Evolutionary conservation across 345 rosid genomes (phyloP).

Genomic region (Kandelia obovata): DNA sequence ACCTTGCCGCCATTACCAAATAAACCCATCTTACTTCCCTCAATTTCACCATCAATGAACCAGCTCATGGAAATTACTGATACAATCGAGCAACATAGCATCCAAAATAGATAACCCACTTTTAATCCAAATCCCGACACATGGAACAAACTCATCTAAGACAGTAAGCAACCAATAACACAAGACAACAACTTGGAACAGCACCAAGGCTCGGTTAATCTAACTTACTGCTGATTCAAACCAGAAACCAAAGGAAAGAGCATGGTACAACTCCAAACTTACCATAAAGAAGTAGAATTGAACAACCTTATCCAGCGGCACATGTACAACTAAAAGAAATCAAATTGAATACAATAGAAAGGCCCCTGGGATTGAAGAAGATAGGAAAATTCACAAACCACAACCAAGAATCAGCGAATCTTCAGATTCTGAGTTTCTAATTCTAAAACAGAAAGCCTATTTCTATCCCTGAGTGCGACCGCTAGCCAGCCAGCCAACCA

Average conservation of each 20-base stretch:
- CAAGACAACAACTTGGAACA: slow-evolving; percentile 28
- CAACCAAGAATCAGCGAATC: slow-evolving; percentile 36
- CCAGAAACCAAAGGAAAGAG: slow-evolving; percentile 6
- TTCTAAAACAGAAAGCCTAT: slow-evolving; percentile 31
- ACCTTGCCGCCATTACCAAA: slow-evolving; percentile 58
- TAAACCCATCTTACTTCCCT: slow-evolving; percentile 44
- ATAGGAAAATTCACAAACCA: slow-evolving; percentile 24
- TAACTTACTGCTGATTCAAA: slow-evolving; percentile 26
- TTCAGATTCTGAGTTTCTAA: slow-evolving; percentile 36
- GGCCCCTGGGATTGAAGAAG: slow-evolving; percentile 26
- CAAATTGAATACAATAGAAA: slow-evolving; percentile 19
- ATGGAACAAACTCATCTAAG: slow-evolving; percentile 78
- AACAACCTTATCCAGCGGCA: slow-evolving; percentile 37
- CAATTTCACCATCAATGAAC: slow-evolving; percentile 53
- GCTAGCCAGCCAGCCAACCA: slow-evolving; percentile 24
- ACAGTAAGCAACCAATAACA: slow-evolving; percentile 22
- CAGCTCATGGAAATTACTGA: slow-evolving; percentile 54
- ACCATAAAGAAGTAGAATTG: slow-evolving; percentile 24
- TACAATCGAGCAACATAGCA: slow-evolving; percentile 77
- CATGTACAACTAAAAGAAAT: slow-evolving; percentile 12
- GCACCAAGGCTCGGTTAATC: slow-evolving; percentile 28
- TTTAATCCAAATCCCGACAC: slow-evolving; percentile 76
- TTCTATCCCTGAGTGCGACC: neutral
- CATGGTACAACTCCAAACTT: slow-evolving; percentile 21
- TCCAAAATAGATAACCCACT: slow-evolving; percentile 75